Percentiles rank a stretch among this genome's conserved stretches.
Conservation (phyloP, 192 early-diverging fungal species). For the Gonapodya prolifera region DNA sequence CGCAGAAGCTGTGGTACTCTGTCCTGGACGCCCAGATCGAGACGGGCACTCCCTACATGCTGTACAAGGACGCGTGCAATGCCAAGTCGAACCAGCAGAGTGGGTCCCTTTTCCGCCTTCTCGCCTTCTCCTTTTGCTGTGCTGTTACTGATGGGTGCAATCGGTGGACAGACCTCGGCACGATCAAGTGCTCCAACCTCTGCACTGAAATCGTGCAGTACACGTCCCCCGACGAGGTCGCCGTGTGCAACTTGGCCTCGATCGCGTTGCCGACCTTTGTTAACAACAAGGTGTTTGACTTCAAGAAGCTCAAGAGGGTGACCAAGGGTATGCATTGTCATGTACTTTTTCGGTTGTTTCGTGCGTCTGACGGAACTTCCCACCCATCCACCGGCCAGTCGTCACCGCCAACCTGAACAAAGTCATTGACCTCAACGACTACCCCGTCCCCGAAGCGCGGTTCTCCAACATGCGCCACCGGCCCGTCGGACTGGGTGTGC, state of each 20-base stretch:
- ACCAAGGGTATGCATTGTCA: neutral
- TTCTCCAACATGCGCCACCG: constrained; percentile 87
- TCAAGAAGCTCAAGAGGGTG: constrained; percentile 63
- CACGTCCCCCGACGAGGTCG: constrained; percentile 87
- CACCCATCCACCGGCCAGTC: constrained; percentile 40
- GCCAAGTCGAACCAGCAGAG: constrained; percentile 97
- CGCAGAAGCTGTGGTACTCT: constrained; percentile 95
- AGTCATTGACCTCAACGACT: constrained; percentile 96
- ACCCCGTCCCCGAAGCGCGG: constrained; percentile 80
- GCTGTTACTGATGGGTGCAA: no score
- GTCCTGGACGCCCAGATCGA: constrained; percentile 93
- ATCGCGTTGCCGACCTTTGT: constrained; percentile 86
- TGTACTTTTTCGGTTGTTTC: constrained; percentile 2
- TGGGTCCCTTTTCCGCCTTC: no score
- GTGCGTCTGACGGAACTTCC: neutral
- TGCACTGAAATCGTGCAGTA: constrained; percentile 99
- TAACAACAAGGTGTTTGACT: constrained; percentile 59
- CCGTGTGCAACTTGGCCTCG: constrained; percentile 94
- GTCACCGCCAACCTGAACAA: constrained; percentile 87
- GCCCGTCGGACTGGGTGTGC: constrained; percentile 96
- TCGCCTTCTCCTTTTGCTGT: no score
- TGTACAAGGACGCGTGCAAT: constrained; percentile 99
- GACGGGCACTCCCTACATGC: constrained; percentile 95
- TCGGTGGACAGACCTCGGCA: constrained; percentile 98
- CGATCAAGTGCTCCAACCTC: constrained; percentile 96